phyloP scores from a whole-genome alignment of 1,284 basidiomycete species.

The Ceratorhiza oryzae-sativae region DNA sequence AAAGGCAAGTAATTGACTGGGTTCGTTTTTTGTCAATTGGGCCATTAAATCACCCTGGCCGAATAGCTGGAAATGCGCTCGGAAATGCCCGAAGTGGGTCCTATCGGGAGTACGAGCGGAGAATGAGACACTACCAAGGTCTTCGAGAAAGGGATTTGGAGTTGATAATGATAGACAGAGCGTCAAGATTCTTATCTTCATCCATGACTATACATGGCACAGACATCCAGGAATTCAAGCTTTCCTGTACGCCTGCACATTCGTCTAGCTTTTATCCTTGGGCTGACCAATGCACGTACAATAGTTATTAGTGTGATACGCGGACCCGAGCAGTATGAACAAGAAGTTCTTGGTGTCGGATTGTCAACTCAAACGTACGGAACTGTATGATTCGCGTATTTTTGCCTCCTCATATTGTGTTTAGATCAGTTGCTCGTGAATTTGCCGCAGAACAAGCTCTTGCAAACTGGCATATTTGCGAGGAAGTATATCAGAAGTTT shows the following conservation, averaged over 20 bases:
- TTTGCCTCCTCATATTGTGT: not conserved
- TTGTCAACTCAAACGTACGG: slow-evolving; percentile 2
- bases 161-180: not conserved
- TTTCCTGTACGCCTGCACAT: not conserved
- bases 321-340: not conserved
- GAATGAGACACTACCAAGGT: not conserved
- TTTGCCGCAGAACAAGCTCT: slow-evolving; percentile 29
- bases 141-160: slow-evolving; percentile 3
- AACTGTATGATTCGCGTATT: not conserved
- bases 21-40: not conserved
- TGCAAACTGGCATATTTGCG: slow-evolving; percentile 27
- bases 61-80: slow-evolving; percentile 29
- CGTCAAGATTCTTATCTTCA: not conserved
- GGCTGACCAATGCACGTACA: not conserved
- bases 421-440: slow-evolving; percentile 13
- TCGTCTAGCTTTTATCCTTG: not conserved
- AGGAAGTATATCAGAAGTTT: not conserved
- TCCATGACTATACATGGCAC: slow-evolving; percentile 1
- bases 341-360: slow-evolving; percentile 1
- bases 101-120: not conserved
- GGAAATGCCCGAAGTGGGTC: slow-evolving; percentile 20
- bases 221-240: not conserved
- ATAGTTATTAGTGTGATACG: slow-evolving; percentile 7
- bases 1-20: slow-evolving; percentile 6
- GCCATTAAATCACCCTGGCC: not conserved